phyloP scores from a whole-genome alignment of 345 rosid genomes.

The Eucalyptus victrix region DNA sequence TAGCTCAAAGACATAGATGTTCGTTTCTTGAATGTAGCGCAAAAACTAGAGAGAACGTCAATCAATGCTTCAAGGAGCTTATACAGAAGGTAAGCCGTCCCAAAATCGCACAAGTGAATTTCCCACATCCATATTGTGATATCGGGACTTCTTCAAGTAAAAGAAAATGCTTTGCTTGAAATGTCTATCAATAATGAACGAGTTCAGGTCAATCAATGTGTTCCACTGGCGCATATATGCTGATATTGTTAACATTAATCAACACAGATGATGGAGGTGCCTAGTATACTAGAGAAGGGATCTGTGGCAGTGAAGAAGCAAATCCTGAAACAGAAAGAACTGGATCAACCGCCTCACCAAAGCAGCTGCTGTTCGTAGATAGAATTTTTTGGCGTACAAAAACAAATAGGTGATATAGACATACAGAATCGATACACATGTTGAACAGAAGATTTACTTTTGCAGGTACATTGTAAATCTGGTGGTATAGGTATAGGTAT shows the following conservation, averaged over 20 bases:
- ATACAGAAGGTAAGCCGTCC: conserved; percentile 36
- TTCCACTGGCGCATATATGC: background rate
- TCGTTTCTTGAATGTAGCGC: conserved; percentile 84
- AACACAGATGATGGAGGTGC: conserved; percentile 63
- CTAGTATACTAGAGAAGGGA: conserved; percentile 71
- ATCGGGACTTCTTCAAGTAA: background rate
- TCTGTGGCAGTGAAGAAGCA: conserved; percentile 46
- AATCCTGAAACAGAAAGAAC: conserved; percentile 30
- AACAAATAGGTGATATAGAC: background rate
- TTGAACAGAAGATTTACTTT: background rate
- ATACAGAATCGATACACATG: background rate
- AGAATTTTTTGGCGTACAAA: background rate
- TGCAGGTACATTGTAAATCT: background rate
- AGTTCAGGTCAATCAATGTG: background rate
- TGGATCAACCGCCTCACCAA: conserved; percentile 1
- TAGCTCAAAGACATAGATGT: conserved; percentile 62
- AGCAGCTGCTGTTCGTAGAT: conserved; percentile 42
- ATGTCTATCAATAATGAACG: background rate
- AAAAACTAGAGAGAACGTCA: conserved; percentile 55
- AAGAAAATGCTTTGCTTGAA: background rate
- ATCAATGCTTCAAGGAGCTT: conserved; percentile 66
- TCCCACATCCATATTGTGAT: background rate
- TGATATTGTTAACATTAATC: background rate
- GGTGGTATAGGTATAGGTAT: background rate
- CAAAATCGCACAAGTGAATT: background rate